These are phyloP conservation scores for Colletotrichum eleusines DNA, from an alignment of 2,329 filamentous ascomycete species.

Conservation along the genomic window DNA sequence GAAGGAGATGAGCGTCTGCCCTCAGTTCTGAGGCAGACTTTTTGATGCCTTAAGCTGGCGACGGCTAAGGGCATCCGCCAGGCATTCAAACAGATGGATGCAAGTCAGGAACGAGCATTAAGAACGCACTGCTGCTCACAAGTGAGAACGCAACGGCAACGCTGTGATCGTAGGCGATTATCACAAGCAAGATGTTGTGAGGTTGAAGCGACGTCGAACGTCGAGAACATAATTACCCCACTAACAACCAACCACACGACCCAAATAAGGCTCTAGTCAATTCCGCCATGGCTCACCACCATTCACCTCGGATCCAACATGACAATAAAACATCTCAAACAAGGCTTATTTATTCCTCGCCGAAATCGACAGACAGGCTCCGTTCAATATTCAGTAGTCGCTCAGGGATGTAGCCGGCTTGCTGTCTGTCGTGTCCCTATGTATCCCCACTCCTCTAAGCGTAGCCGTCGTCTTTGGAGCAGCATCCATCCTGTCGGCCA, in stretches of 20 bases:
- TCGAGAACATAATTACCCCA: not conserved
- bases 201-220: constrained; percentile 1
- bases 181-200: constrained; percentile 3
- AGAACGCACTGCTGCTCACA: not conserved
- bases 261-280: not conserved
- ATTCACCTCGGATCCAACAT: not conserved
- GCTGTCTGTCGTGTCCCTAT: not conserved
- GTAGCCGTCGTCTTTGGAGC: not conserved
- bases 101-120: not conserved
- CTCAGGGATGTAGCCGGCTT: not conserved
- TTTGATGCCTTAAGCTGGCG: constrained; percentile 27
- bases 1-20: constrained; percentile 12
- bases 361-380: not conserved
- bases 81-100: constrained; percentile 3
- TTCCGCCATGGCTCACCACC: constrained; percentile 1
- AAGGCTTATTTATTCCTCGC: not conserved
- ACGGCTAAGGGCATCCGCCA: constrained; percentile 4
- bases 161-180: not conserved
- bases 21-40: constrained; percentile 34
- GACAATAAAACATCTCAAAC: not conserved
- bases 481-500: not conserved
- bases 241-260: too few relatives aligned
- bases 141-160: not conserved
- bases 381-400: not conserved
- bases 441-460: not conserved